Evolutionary conservation across 768 basidiomycete species (phyloP), one percentile per base, ranked within the genome.

Genomic region (Agaricus subrufescens): DNA sequence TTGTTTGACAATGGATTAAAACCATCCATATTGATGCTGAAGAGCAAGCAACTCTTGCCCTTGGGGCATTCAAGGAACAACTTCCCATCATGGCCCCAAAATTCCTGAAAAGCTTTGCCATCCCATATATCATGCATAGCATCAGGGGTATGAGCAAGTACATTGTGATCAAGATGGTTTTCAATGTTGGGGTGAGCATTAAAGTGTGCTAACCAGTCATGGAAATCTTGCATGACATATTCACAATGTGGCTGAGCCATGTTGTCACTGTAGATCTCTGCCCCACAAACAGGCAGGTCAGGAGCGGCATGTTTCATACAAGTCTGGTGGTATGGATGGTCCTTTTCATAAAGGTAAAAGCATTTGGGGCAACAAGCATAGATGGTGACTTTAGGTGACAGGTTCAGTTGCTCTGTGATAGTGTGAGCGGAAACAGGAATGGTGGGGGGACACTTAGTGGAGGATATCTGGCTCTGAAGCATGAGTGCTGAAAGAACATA

Each of bases 1-100:
- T 65, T 68, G 46, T 65, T 70, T 11, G 49, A 34, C 42, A 61
- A 62, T 10, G 72, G 71, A 45, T 71, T 73, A 59, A 72, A 72
- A 15, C 64, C 52, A 51, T 73, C 72, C 27, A 48, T 48, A 31
- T 46, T 58, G n/a, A 58, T 23, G 27, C 51, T 54, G 19, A 44
- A 58, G 9, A 56, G 6, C 2, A 50, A 30, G 15, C 46, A 34
- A 6, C 47, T 54, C 37, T 58, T 52, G 3, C 38, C 27, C 4
- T 50, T 7, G 15, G 42, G 31, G 31, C 31, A 55, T 11, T 59
- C 54, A n/a, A 56, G 29, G 38, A 56, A 59, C 1, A 44, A 5
- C 1, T 55, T 42, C 11, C 54, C 54, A 25, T 56, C 54, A 4
- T n/a, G 7, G 15, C 37, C 54, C 15, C 15, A 8, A 34, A 59